Evolutionary conservation across 73 alveolate genomes (phyloP).

Genomic region (Effrenium voratum): DNA sequence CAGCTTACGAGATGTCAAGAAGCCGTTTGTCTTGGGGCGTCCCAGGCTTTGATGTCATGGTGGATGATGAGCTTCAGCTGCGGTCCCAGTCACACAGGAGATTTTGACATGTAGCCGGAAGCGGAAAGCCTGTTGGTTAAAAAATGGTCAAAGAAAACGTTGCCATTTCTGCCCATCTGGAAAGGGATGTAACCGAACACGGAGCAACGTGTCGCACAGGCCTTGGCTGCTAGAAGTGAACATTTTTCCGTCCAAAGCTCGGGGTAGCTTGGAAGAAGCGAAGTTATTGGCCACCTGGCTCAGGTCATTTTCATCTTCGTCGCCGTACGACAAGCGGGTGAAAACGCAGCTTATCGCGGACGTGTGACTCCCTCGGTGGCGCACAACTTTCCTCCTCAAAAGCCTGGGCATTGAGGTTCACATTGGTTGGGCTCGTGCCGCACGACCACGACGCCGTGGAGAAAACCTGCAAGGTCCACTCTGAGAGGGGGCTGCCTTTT

Average conservation of each 20-base stretch:
- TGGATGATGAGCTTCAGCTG: constrained; percentile 52
- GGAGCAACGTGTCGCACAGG: not conserved
- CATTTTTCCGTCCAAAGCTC: constrained; percentile 94
- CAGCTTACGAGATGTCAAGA: not conserved
- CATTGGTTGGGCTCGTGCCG: constrained; percentile 94
- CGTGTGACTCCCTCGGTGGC: constrained; percentile 5
- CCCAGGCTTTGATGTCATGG: constrained; percentile 84
- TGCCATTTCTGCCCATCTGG: not conserved
- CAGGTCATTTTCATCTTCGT: constrained; percentile 90
- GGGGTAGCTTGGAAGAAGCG: not conserved
- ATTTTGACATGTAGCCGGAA: not conserved
- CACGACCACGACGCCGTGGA: constrained; percentile 92
- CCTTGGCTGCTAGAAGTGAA: constrained; percentile 95
- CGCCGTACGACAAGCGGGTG: constrained; percentile 93
- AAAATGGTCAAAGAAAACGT: not conserved
- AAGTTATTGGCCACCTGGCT: not conserved
- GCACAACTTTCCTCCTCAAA: not conserved
- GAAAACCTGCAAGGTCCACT: constrained; percentile 79
- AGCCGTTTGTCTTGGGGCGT: not conserved
- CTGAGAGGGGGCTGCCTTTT: too few species aligned
- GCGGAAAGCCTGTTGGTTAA: not conserved
- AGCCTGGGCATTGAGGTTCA: constrained; percentile 38
- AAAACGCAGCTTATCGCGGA: constrained; percentile 94
- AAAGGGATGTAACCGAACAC: not conserved
- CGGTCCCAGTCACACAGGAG: not conserved